Conservation (phyloP, 768 basidiomycete species). For the Mycena capillaripes region DNA sequence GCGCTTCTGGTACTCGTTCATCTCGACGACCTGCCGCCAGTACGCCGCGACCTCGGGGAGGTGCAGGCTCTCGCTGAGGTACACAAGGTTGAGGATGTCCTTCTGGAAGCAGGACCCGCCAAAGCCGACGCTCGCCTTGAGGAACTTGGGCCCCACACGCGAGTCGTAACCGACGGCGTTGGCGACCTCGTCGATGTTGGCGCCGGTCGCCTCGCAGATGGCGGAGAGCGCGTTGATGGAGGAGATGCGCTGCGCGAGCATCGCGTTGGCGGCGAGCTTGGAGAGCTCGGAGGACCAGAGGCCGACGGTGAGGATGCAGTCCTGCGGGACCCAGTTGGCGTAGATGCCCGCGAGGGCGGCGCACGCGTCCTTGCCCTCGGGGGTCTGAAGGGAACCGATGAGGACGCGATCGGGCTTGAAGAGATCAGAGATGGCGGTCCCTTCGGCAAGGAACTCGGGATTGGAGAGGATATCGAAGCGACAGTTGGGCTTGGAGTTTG, state of each 20-base stretch:
- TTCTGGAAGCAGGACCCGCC: conserved; percentile 99
- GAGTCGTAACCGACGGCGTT: conserved; percentile 94
- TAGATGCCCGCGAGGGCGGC: conserved; percentile 84
- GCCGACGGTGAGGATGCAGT: conserved; percentile 92
- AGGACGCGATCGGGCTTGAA: conserved; percentile 94
- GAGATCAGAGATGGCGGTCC: conserved; percentile 94
- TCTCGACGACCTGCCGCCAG: conserved; percentile 96
- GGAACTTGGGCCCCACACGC: conserved; percentile 94
- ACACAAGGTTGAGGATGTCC: conserved; percentile 98
- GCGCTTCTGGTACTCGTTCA: conserved; percentile 99
- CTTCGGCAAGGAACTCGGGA: conserved; percentile 99
- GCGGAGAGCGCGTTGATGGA: conserved; percentile 98
- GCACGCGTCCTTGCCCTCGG: conserved; percentile 88
- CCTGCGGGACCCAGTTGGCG: conserved; percentile 92
- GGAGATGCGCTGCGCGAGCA: conserved; percentile 99
- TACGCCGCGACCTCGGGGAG: conserved; percentile 97
- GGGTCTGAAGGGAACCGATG: conserved; percentile 94
- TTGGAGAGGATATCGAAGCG: conserved; percentile 99
- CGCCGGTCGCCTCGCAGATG: conserved; percentile 98
- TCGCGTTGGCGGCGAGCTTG: conserved; percentile 98
- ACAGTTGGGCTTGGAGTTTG: conserved; percentile 93
- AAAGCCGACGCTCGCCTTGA: conserved; percentile 96
- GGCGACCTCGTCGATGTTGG: conserved; percentile 98
- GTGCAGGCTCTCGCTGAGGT: conserved; percentile 94
- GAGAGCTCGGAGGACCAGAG: conserved; percentile 99